phyloP scores from a whole-genome alignment of 345 rosid genomes.

The Pugionium cornutum region DNA sequence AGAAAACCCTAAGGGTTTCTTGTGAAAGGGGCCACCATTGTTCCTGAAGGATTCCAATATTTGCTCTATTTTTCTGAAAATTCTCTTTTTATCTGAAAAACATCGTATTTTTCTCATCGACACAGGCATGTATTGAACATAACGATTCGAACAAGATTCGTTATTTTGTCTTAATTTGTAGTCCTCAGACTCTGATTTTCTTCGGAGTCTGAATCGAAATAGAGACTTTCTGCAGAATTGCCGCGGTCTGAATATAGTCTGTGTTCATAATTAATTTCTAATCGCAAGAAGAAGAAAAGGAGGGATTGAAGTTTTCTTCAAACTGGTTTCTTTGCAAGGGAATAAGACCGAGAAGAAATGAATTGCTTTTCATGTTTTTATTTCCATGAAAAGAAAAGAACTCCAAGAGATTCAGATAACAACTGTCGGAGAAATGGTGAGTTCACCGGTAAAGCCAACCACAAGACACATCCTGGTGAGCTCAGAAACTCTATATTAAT shows the following conservation, averaged over 20 bases:
- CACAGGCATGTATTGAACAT: too few species aligned
- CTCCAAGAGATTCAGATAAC: background rate
- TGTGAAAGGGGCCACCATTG: background rate
- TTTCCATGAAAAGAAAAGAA: background rate
- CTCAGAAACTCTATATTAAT: background rate
- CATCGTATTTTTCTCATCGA: background rate
- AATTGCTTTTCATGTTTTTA: background rate
- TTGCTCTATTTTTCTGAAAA: background rate
- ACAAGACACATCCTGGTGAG: constrained; percentile 5
- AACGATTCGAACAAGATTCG: too few species aligned
- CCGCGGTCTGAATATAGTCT: too few species aligned
- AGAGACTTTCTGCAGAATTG: too few species aligned
- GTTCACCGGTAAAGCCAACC: background rate
- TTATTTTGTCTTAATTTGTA: too few species aligned
- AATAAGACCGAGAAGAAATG: background rate
- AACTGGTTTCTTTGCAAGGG: background rate
- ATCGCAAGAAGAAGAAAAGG: background rate
- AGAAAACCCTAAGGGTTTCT: background rate
- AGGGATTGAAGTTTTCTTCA: background rate
- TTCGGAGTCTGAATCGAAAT: too few species aligned
- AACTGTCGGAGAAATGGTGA: background rate
- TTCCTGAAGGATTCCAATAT: background rate
- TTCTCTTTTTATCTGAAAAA: background rate
- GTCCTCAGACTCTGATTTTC: too few species aligned
- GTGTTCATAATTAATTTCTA: too few species aligned